Percentiles rank a stretch among this genome's conserved stretches.
These are phyloP conservation scores for Letharia lupina DNA, from an alignment of 495 filamentous ascomycete species.

Conservation along the genomic window DNA sequence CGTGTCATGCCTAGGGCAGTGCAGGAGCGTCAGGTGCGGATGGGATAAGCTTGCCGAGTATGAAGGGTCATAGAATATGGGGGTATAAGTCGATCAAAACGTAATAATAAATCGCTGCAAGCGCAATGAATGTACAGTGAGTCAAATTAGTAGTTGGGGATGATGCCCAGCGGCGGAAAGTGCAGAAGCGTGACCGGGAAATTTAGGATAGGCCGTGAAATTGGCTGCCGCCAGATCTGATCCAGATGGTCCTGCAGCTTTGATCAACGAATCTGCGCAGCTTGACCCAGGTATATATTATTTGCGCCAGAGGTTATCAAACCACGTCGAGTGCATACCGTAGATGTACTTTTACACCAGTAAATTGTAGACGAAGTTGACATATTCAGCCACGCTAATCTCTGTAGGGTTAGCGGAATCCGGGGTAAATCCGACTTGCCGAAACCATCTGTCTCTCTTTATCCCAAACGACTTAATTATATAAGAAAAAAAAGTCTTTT, in stretches of 20 bases:
- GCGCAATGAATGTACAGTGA: slow-evolving; percentile 2
- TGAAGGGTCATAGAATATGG: slow-evolving; percentile 12
- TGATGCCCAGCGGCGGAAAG: background rate
- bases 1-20: slow-evolving; percentile 35
- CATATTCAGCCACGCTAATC: background rate
- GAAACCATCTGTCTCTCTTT: background rate
- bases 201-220: background rate
- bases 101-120: slow-evolving; percentile 9
- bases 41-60: slow-evolving; percentile 23
- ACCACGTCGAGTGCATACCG: background rate
- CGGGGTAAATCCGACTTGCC: background rate
- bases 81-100: slow-evolving; percentile 11
- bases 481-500: background rate
- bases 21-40: slow-evolving; percentile 12
- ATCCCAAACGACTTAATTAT: no score
- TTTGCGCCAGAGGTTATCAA: background rate
- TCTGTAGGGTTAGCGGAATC: background rate
- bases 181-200: background rate
- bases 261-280: background rate
- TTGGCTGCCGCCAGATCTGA: background rate
- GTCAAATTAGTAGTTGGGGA: background rate
- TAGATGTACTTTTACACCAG: background rate
- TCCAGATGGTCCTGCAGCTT: background rate
- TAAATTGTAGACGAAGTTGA: background rate
- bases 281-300: no score